phyloP scores from a whole-genome alignment of 2,329 filamentous ascomycete genomes.

The Aphanocladium album region DNA sequence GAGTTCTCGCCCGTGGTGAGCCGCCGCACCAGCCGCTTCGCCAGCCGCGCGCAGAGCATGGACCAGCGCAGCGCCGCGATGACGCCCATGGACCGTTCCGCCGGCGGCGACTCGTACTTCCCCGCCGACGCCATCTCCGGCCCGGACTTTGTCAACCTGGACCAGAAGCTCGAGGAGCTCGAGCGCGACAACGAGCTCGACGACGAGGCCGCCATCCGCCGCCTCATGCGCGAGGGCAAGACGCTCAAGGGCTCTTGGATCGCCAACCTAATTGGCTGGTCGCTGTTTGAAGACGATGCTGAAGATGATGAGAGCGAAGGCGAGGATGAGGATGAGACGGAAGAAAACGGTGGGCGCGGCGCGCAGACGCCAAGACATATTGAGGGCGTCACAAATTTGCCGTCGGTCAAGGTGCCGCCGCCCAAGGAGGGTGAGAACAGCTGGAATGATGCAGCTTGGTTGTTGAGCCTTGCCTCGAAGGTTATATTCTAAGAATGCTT shows the following conservation, averaged over 20 bases:
- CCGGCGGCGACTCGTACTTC: constrained; percentile 42
- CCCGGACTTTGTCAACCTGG: constrained; percentile 59
- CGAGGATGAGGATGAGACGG: constrained; percentile 32
- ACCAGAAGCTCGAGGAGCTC: constrained; percentile 54
- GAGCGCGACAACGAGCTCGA: constrained; percentile 46
- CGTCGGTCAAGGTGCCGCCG: constrained; percentile 43
- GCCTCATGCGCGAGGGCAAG: constrained; percentile 50
- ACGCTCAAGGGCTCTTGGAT: constrained; percentile 54
- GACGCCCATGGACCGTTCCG: constrained; percentile 40
- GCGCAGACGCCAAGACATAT: constrained; percentile 32
- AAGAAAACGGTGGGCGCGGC: constrained; percentile 24
- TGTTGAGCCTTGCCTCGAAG: constrained; percentile 59
- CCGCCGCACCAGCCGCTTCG: constrained; percentile 42
- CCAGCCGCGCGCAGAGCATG: constrained; percentile 32
- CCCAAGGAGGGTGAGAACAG: constrained; percentile 51
- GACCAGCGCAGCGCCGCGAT: constrained; percentile 34
- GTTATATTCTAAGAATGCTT: constrained; percentile 45
- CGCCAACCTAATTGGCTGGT: constrained; percentile 53
- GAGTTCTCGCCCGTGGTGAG: constrained; percentile 36
- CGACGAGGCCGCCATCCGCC: constrained; percentile 55
- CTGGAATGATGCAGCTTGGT: constrained; percentile 65
- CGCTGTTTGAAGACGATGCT: constrained; percentile 56
- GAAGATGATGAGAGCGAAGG: constrained; percentile 45
- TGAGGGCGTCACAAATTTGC: constrained; percentile 35
- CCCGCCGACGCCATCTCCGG: constrained; percentile 37